Percentiles rank a stretch among this genome's conserved stretches.
phyloP scores from a whole-genome alignment of 495 filamentous ascomycete genomes.

The Neurospora sp. region DNA sequence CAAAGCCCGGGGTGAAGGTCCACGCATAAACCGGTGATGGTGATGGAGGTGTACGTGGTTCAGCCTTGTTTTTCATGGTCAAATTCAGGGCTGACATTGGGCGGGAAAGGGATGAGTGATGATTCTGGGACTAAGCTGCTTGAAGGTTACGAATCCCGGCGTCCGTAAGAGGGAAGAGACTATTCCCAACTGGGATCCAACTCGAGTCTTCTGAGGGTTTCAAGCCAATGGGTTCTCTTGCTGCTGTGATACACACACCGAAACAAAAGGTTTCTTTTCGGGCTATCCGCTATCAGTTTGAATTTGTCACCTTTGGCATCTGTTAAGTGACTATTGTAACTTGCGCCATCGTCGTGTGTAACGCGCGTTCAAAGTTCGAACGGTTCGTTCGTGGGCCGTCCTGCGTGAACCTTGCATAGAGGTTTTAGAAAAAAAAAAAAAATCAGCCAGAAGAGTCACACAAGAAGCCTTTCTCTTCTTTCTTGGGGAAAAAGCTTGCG shows the following conservation, averaged over 20 bases:
- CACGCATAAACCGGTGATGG: neutral
- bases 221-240: neutral
- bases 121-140: neutral
- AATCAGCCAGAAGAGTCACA: neutral
- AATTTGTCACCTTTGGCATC: neutral
- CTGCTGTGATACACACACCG: neutral
- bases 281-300: neutral
- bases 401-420: neutral
- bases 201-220: neutral
- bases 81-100: neutral
- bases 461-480: neutral
- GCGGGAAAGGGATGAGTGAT: neutral
- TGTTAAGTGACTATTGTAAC: neutral
- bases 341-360: neutral
- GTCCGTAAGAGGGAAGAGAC: neutral
- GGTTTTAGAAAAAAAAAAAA: neutral
- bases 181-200: neutral
- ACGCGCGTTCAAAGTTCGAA: neutral
- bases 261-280: neutral
- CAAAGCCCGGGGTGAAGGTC: neutral
- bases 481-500: neutral
- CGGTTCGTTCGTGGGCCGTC: neutral
- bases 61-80: neutral
- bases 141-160: neutral
- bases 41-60: neutral